Percentiles rank a stretch among this genome's conserved stretches.
Conservation (phyloP, 345 rosid genomes). For the Linum lewisii region DNA sequence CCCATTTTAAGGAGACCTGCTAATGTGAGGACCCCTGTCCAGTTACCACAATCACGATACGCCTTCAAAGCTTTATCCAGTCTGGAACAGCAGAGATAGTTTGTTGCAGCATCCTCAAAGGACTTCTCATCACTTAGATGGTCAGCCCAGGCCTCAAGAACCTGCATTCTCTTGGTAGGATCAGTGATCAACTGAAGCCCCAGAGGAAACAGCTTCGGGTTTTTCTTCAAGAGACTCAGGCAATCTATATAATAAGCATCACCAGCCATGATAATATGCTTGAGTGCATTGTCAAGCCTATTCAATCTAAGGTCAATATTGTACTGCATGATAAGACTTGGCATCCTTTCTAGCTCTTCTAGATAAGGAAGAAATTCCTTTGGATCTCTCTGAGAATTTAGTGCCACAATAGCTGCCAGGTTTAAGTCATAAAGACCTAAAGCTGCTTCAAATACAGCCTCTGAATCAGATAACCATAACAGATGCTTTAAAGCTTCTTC, state of each 20-base stretch:
- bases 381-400: conserved; percentile 90
- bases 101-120: conserved; percentile 83
- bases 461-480: conserved; percentile 88
- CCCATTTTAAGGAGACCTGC: conserved; percentile 72
- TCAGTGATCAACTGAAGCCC: conserved; percentile 68
- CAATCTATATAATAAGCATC: conserved; percentile 57
- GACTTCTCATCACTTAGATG: conserved; percentile 61
- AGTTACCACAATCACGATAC: conserved; percentile 73
- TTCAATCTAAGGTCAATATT: conserved; percentile 71
- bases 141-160: conserved; percentile 93
- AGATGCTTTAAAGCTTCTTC: conserved; percentile 96
- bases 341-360: conserved; percentile 66
- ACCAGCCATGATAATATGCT: conserved; percentile 73
- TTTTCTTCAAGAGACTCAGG: conserved; percentile 64
- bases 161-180: conserved; percentile 41
- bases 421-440: conserved; percentile 90
- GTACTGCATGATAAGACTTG: conserved; percentile 61
- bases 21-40: conserved; percentile 84
- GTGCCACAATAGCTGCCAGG: conserved; percentile 96
- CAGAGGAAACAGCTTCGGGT: conserved; percentile 71
- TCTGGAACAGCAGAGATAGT: conserved; percentile 64
- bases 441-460: conserved; percentile 89
- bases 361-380: conserved; percentile 97
- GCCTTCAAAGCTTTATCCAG: conserved; percentile 82
- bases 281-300: conserved; percentile 81